Evolutionary conservation across 2,329 filamentous ascomycete species (phyloP).

Genomic region (Thermoascus crustaceus): DNA sequence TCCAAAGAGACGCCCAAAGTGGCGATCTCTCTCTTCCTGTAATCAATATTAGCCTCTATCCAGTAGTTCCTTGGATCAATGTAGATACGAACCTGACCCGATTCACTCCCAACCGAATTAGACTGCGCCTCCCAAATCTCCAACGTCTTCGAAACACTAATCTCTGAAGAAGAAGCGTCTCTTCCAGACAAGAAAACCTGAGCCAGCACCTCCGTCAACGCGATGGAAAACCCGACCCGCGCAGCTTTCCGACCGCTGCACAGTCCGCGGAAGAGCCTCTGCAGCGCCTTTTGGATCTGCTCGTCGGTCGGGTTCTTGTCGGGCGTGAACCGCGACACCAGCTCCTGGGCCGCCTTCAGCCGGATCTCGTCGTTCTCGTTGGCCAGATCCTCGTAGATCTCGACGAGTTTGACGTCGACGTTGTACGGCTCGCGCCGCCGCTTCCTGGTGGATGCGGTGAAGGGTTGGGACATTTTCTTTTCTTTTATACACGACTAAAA

Average conservation of each 20-base stretch:
- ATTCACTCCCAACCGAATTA: constrained; percentile 43
- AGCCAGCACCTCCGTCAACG: constrained; percentile 69
- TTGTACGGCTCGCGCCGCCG: constrained; percentile 34
- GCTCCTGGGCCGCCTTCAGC: constrained; percentile 36
- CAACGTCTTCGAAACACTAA: constrained; percentile 38
- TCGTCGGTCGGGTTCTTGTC: constrained; percentile 33
- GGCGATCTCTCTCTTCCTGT: constrained; percentile 78
- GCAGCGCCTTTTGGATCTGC: constrained; percentile 36
- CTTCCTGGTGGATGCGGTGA: constrained; percentile 25
- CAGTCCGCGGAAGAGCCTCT: constrained; percentile 73
- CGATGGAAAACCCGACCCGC: constrained; percentile 79
- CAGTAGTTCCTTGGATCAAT: neutral
- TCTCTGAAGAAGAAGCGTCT: constrained; percentile 18
- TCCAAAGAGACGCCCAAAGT: constrained; percentile 79
- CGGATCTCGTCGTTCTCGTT: constrained; percentile 40
- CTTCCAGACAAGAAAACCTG: constrained; percentile 51
- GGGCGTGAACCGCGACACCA: constrained; percentile 38
- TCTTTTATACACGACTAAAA: too few relatives aligned
- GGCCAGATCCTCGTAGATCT: constrained; percentile 43
- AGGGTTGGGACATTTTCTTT: constrained; percentile 21
- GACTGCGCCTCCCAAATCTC: constrained; percentile 47
- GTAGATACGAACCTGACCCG: constrained; percentile 46
- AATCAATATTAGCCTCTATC: constrained; percentile 32
- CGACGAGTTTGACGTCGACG: constrained; percentile 38
- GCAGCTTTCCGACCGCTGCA: constrained; percentile 86